Base-by-base conservation (phyloP, 202 grass and related monocot species). In the Musa balbisiana region DNA sequence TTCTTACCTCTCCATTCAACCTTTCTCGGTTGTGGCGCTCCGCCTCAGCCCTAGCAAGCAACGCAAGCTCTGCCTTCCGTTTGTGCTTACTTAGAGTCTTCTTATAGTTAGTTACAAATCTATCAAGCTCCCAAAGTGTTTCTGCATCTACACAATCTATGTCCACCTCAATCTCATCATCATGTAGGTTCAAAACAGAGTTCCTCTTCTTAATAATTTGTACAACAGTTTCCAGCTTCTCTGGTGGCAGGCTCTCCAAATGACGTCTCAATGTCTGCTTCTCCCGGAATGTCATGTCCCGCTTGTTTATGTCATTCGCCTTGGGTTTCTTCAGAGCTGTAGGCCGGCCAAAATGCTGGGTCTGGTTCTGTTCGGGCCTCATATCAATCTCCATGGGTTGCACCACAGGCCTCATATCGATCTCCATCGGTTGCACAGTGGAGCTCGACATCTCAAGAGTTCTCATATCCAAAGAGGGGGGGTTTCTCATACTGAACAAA, bases 151-250 rank as follows among this genome's bases (percentile, higher is more conserved):
- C 83, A 73, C 92, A 89, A 85, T 96, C 92, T 26, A 96, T 91
- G 85, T 91, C 92, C 77, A 90, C 90, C 83, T 98, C 95, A 82
- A 98, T 87, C 73, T 98, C 90, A 64, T 93, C 91, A 0, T 93
- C 91, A 80, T 93, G 87, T 53, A 85, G 91, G 73, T 79, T 86
- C 52, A 93, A 80, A 64, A 83, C 83, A 9, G 78, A 60, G 72
- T 93, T 90, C 58, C 83, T 87, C 79, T 84, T 93, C 73, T 90
- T 93, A 83, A 93, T 93, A 55, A 93, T 93, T 76, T 93, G 87
- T 67, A 93, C 87, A 69, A 93, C 81, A 82, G 85, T 87, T 24
- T 93, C 85, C 17, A 93, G 82, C 83, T 93, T 93, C 85, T 90
- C 87, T 0, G 87, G 79, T 23, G 91, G 91, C 69, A 93, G 81